A percentile compares a stretch with the other conserved stretches of the same genome.
Conservation (phyloP, 768 basidiomycete species). For the Austroboletus eburneus region DNA sequence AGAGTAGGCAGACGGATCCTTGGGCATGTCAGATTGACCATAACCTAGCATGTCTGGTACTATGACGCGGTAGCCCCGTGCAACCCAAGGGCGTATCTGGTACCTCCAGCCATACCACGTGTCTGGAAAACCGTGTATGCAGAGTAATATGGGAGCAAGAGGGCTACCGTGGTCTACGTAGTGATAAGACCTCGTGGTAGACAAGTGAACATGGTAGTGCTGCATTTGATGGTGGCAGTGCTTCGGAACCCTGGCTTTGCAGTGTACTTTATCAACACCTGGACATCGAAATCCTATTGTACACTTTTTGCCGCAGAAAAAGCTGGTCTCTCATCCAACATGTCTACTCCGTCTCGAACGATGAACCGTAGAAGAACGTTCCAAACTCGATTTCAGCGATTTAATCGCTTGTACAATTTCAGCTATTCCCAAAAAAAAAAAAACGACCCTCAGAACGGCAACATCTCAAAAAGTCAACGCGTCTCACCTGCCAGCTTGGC, state of each 20-base stretch:
- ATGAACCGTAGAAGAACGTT: slow-evolving; percentile 60
- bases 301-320: too few species aligned
- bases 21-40: slow-evolving; percentile 59
- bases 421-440: too few species aligned
- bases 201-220: slow-evolving; percentile 26
- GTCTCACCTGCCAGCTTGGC: slow-evolving; percentile 69
- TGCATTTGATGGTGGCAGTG: too few species aligned
- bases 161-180: slow-evolving; percentile 66
- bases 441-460: too few species aligned
- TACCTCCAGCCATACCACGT: slow-evolving; percentile 68
- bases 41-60: slow-evolving; percentile 54
- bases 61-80: slow-evolving; percentile 57
- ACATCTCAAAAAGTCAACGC: background rate
- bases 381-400: slow-evolving; percentile 57
- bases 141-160: slow-evolving; percentile 49
- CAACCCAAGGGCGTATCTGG: slow-evolving; percentile 69
- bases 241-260: too few species aligned
- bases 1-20: slow-evolving; percentile 51
- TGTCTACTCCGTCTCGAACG: slow-evolving; percentile 62
- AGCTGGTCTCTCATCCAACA: too few species aligned
- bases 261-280: too few species aligned
- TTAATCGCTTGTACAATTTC: slow-evolving; percentile 78
- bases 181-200: slow-evolving; percentile 63
- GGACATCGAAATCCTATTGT: too few species aligned
- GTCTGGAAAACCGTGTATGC: slow-evolving; percentile 81